Conservation (phyloP, 2,329 filamentous ascomycete species). For the Xylariales sp. region DNA sequence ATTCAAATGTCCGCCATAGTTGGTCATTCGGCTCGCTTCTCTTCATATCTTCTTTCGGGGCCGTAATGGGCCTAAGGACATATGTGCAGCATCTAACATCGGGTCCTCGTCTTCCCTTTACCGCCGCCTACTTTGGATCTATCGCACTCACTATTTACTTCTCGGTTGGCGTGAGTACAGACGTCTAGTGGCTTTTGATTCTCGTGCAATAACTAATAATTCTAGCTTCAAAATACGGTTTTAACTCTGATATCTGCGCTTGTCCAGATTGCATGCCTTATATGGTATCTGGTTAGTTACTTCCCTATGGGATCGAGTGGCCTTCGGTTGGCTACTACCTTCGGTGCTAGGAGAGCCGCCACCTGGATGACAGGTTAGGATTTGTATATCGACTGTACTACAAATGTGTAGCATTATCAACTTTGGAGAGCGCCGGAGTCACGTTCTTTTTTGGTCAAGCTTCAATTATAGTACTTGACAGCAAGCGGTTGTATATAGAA, state of each 20-base stretch:
- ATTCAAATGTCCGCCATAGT: slow-evolving; percentile 61
- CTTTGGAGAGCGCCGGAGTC: slow-evolving; percentile 22
- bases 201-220: slow-evolving; percentile 39
- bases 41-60: slow-evolving; percentile 92
- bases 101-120: slow-evolving; percentile 87
- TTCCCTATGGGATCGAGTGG: slow-evolving; percentile 96
- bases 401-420: slow-evolving; percentile 29
- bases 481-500: slow-evolving; percentile 7
- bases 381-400: slow-evolving; percentile 28
- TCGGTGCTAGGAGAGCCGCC: slow-evolving; percentile 84
- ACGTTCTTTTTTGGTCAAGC: slow-evolving; percentile 3
- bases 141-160: slow-evolving; percentile 92
- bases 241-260: slow-evolving; percentile 88
- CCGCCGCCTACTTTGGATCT: slow-evolving; percentile 92
- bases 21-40: slow-evolving; percentile 94
- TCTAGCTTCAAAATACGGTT: slow-evolving; percentile 82
- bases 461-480: slow-evolving; percentile 4
- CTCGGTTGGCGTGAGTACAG: slow-evolving; percentile 82
- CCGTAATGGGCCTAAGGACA: slow-evolving; percentile 88
- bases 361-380: slow-evolving; percentile 85
- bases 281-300: slow-evolving; percentile 97
- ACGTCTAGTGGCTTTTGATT: not conserved
- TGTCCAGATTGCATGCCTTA: slow-evolving; percentile 81
- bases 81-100: slow-evolving; percentile 89
- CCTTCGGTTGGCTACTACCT: slow-evolving; percentile 84